A percentile compares a stretch with the other conserved stretches of the same genome.
Evolutionary conservation across 805 yeast species (phyloP).

Genomic region (Candida silvicultrix): DNA sequence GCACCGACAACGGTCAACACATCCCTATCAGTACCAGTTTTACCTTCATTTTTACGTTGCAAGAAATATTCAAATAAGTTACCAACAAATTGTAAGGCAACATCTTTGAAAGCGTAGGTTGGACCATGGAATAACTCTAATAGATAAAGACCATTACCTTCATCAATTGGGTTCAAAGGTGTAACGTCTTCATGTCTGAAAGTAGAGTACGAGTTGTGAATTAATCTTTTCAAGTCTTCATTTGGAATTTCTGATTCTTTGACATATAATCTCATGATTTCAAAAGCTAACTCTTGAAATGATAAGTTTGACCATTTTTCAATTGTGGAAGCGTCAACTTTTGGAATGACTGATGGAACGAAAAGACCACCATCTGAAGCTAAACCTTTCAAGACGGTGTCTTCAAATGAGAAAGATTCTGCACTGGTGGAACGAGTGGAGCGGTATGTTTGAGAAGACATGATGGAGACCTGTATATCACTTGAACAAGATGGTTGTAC

Average conservation of each 20-base stretch:
- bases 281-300: constrained; percentile 83
- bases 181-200: constrained; percentile 88
- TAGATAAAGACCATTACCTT: constrained; percentile 54
- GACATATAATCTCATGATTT: constrained; percentile 78
- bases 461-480: not conserved
- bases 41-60: constrained; percentile 57
- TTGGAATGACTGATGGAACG: constrained; percentile 79
- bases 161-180: constrained; percentile 64
- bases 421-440: constrained; percentile 61
- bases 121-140: constrained; percentile 98
- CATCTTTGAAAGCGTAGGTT: constrained; percentile 98
- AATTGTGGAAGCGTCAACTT: constrained; percentile 46
- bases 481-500: too few relatives aligned
- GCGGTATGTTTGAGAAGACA: constrained; percentile 57
- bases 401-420: constrained; percentile 63
- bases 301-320: constrained; percentile 65
- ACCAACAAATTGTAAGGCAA: constrained; percentile 96
- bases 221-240: constrained; percentile 56
- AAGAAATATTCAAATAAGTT: constrained; percentile 92
- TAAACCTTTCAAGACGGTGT: constrained; percentile 80
- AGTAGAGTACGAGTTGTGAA: constrained; percentile 76
- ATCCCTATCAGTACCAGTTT: constrained; percentile 56
- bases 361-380: constrained; percentile 97
- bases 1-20: constrained; percentile 97
- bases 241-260: constrained; percentile 65